phyloP scores from a whole-genome alignment of 345 rosid genomes.

The Camelina neglecta region DNA sequence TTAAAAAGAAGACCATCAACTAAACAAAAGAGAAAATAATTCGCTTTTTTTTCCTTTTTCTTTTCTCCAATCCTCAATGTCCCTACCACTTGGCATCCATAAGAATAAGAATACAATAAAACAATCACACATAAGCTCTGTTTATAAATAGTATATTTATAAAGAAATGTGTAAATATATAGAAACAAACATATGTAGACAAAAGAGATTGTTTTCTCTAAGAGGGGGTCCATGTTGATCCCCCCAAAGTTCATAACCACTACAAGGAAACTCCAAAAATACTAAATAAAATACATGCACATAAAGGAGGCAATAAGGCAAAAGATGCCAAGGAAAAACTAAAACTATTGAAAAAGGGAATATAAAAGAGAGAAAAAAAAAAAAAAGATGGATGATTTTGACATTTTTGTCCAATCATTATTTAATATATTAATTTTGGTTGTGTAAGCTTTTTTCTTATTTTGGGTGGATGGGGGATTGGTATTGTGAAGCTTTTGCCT shows the following conservation, averaged over 20 bases:
- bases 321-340: slow-evolving; percentile 37
- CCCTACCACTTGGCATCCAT: slow-evolving; percentile 48
- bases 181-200: slow-evolving; percentile 45
- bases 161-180: slow-evolving; percentile 27
- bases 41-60: background rate
- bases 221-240: slow-evolving; percentile 41
- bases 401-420: slow-evolving; percentile 44
- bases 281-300: slow-evolving; percentile 41
- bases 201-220: slow-evolving; percentile 42
- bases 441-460: slow-evolving; percentile 31
- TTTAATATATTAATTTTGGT: slow-evolving; percentile 24
- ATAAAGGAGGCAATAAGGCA: slow-evolving; percentile 27
- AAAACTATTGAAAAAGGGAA: slow-evolving; percentile 22
- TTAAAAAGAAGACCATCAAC: background rate
- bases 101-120: slow-evolving; percentile 30
- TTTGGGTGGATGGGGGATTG: slow-evolving; percentile 41
- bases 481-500: slow-evolving; percentile 37
- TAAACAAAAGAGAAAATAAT: slow-evolving; percentile 11
- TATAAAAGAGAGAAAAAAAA: slow-evolving; percentile 7
- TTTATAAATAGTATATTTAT: background rate
- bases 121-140: slow-evolving; percentile 27
- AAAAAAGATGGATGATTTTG: slow-evolving; percentile 33
- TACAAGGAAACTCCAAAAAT: slow-evolving; percentile 36
- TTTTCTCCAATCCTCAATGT: slow-evolving; percentile 20
- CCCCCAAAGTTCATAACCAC: slow-evolving; percentile 44